Base-by-base conservation (phyloP, 257 asterid species). In the Solanum tarijense region DNA sequence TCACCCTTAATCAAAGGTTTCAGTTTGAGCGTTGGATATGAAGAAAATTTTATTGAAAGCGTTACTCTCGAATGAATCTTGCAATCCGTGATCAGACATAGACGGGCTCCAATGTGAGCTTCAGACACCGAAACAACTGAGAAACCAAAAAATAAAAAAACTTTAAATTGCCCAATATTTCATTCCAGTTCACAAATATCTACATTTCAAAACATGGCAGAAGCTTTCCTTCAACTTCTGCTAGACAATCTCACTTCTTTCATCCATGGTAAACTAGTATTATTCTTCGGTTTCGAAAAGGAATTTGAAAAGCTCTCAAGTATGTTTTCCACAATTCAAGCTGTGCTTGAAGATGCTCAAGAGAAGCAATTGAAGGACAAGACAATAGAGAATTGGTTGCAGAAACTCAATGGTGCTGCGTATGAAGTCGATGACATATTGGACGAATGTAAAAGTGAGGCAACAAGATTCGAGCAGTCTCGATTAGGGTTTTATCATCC, bases 371-470 rank as follows among this genome's bases (percentile, higher is more conserved):
- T 65, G 14, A 65, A n/a, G 72, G 72, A 65, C 72, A 65, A n/a
- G 32, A 11, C 72, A 65, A n/a, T 65, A 65, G 72, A 65, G 32
- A 65, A 65, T 65, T 10, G 72, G 18, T 65, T n/a, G 32, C 72
- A 65, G 31, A 65, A 65, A 11, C 9, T n/a, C 72, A 62, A 62
- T n/a, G 31, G 71, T 62, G 71, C 71, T 62, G 32, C 72, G 7
- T 65, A 65, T 65, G 32, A 65, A 65, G 32, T 65, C 31, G 72
- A 65, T 65, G 32, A 65, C 72, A 65, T 65, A 65, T 11, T 65
- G 14, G 72, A 65, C 32, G 32, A 91, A 32, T 91, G 87, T 27
- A 43, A 72, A 6, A 86, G 76, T 9, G 83, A 75, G 13, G 13
- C 66, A 12, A 55, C 78, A 11, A 75, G 31, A 27, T 23, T 60